Conservation (phyloP, 768 basidiomycete species). For the Favolaschia claudopus region DNA sequence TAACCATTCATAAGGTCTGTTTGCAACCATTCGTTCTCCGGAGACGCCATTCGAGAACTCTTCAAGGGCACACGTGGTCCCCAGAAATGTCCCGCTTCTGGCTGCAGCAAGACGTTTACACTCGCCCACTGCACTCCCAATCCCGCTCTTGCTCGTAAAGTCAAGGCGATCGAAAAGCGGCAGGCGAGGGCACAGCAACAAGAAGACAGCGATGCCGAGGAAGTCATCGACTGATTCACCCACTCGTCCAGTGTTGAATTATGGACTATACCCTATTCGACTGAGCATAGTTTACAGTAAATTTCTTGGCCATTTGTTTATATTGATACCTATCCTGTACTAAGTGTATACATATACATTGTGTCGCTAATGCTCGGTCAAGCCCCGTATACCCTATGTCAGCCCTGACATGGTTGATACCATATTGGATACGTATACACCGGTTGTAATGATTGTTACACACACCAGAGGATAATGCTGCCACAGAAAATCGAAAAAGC, state of each 20-base stretch:
- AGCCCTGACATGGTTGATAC: no score
- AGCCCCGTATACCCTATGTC: no score
- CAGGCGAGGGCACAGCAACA: constrained; percentile 47
- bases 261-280: constrained; percentile 4
- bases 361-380: no score
- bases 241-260: no score
- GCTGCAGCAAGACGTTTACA: constrained; percentile 69
- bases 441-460: neutral
- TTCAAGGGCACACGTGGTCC: constrained; percentile 49
- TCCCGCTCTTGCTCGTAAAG: constrained; percentile 66
- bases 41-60: constrained; percentile 70
- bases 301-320: no score
- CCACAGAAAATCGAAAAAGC: constrained; percentile 13
- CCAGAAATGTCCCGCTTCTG: constrained; percentile 72
- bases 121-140: constrained; percentile 59
- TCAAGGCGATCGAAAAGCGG: constrained; percentile 65
- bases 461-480: constrained; percentile 3
- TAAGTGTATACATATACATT: constrained; percentile 27
- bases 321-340: neutral
- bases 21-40: constrained; percentile 88
- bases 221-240: constrained; percentile 51
- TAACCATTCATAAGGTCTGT: constrained; percentile 32
- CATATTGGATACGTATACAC: no score
- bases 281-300: neutral
- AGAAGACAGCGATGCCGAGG: constrained; percentile 68